phyloP scores from a whole-genome alignment of 106 monocot genomes.

The Narthecium ossifragum region DNA sequence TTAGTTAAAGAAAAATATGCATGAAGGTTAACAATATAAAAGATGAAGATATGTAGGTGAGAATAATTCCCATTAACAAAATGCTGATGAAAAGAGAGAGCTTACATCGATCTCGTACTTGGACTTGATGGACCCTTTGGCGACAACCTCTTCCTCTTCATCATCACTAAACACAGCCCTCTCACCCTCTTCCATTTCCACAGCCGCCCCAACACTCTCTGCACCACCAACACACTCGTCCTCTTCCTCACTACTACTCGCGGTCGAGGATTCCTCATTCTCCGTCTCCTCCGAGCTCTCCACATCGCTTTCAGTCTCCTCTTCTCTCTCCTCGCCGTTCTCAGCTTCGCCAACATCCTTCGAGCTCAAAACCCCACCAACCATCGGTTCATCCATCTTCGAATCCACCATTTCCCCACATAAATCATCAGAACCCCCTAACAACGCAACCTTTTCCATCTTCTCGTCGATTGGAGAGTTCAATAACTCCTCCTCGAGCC shows the following conservation, averaged over 20 bases:
- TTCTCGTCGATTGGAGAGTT: slow-evolving; percentile 10
- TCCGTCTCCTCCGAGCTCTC: neutral
- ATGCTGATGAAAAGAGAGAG: slow-evolving; percentile 1
- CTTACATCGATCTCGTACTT: slow-evolving; percentile 26
- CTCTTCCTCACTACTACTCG: slow-evolving; percentile 11
- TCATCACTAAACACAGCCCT: slow-evolving; percentile 6
- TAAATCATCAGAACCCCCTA: neutral
- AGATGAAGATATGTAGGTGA: too few species aligned
- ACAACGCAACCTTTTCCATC: slow-evolving; percentile 13
- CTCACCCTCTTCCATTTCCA: slow-evolving; percentile 28
- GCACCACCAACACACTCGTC: neutral
- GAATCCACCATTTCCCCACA: neutral
- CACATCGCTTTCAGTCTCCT: slow-evolving; percentile 1
- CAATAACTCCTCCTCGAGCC: too few species aligned
- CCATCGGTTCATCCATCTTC: neutral
- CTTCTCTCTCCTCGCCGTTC: neutral
- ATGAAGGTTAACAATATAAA: too few species aligned
- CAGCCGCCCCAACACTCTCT: neutral
- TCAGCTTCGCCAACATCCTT: slow-evolving; percentile 2
- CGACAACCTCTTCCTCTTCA: slow-evolving; percentile 18
- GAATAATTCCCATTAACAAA: too few species aligned
- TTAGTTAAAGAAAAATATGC: too few species aligned
- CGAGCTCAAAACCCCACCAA: neutral
- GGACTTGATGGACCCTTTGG: slow-evolving; percentile 24
- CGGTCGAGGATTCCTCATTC: slow-evolving; percentile 5